Evolutionary conservation across 1,284 basidiomycete genomes (phyloP), one percentile per base, ranked within the genome.

Genomic region (Sporisorium scitamineum): DNA sequence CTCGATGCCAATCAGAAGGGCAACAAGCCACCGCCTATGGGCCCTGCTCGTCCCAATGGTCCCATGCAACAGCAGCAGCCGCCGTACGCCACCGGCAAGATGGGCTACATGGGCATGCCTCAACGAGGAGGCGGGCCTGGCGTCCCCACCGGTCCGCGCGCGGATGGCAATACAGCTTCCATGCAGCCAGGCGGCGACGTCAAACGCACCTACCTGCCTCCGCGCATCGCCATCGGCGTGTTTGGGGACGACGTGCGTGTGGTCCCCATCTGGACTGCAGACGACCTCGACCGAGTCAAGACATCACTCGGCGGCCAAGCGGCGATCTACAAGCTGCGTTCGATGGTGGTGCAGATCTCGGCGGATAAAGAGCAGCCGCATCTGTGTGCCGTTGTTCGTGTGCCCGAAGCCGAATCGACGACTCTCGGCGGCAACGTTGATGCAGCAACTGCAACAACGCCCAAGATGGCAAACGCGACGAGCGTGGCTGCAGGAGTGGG

Each of bases 331-430:
- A 74, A 85, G 87, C 2, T 81, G 52, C 79, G 81, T 24, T 76
- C 92, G 6, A 88, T 98, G 76, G 90, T 98, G 3, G 91, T 92
- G 18, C 93, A 97, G 85, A 90, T 98, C 7, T 90, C 91, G 62
- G 88, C 90, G 5, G 92, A 93, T 65, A 91, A 92, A 51, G 90
- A 90, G 50, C 89, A 89, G 31, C 91, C 93, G 0, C 96, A 99
- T 86, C 88, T 98, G 22, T 92, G 96, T n/a, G 92, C 94, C 0
- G 90, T 97, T 57, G 89, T 95, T 44, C 94, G 92, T 91, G 92
- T 94, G 10, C 91, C 92, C 54, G 90, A 90, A 2, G 75, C 70
- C 54, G 75, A 77, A 27, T 32, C 50, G 3, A 52, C 50, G 16
- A 76, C 85, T 3, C 80, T 80, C 2, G 79, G 77, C 10, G 86